Evolutionary conservation across 2,329 filamentous ascomycete genomes (phyloP), one percentile per base, ranked within the genome.

Genomic region (Fusarium chuoi): DNA sequence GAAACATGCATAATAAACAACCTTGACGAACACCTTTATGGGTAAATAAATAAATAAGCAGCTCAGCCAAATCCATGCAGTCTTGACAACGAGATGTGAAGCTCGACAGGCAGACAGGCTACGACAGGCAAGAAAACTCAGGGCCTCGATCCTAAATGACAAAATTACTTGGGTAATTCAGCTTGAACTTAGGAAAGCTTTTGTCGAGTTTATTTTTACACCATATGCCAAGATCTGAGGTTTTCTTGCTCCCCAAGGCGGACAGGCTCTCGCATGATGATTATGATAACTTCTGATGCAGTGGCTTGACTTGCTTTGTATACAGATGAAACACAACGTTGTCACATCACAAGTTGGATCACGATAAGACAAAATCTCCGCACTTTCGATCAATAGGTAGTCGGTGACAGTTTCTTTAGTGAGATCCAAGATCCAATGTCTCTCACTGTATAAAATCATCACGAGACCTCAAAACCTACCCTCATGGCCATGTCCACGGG

Each of bases 291-390:
- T 74, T 74, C 71, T 74, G 71, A 72, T 74, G 71, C 67, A 74
- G 67, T 74, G 71, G 71, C 71, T 74, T 74, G 71, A 68, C 71
- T 74, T 74, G 49, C 67, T 61, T 74, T 68, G 58, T 72, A 71
- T 62, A 42, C 62, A 63, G 49, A 60, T 74, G 71, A 74, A 74
- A 74, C 71, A 62, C 67, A 52, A 65, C 46, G 67, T 59, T 65
- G 67, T 54, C 62, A 58, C 71, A 74, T 68, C 24, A 52, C 42
- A 38, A 71, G 41, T 49, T 48, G 36, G 52, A 65, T 57, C 42
- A 69, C 49, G 57, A 55, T 54, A 39, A 55, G 59, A 59, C 42
- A 52, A 58, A 49, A 54, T 65, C 41, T 55, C 67, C 38, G 52
- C 59, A 58, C 28, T 39, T 42, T 57, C 52, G 42, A 62, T 51